Evolutionary conservation across 129 eudicot genomes (phyloP), one percentile per base, ranked within the genome.

Genomic region (Kitagawia praeruptora): DNA sequence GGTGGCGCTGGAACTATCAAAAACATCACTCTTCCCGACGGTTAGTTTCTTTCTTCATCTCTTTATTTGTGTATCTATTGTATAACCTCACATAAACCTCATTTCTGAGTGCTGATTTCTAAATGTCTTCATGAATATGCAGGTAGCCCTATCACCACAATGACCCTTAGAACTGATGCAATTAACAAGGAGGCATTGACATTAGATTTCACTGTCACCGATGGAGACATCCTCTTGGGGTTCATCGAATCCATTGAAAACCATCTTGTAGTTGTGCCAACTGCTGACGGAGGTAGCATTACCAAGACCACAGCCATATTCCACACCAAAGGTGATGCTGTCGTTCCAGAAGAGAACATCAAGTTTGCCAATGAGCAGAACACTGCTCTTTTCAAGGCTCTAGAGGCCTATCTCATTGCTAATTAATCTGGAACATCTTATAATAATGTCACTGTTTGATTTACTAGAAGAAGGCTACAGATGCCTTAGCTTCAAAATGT

Each of bases 1-100:
- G 82, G 82, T 10, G 78, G 82, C 5, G 72, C 14, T 51, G 82
- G 82, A 70, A 71, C 78, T 42, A 53, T 72, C 18, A 72, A 72
- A 49, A 70, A 6, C 0, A 21, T 72, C 42, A 71, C 78, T 38
- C 64, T 80, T 25, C 56, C 34, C 6, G 78, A 72, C 38, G 82
- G 78, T 46, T 67, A 28, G 73, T 67, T 2, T 46, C 15, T 46
- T 46, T 46, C 49, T 45, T 46, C 15, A 46, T 21, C 4, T 21
- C 4, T 48, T 14, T 2, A 13, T 47, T 11, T 48, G 19, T 14
- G 0, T 4, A 3, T 48, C 18, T 48, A 0, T 10, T 12, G 13
- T 9, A 10, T 45, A 11, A 46, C 49, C 11, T 46, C 13, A 46
- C 4, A 46, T 46, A 12, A 10, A 46, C 12, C 49, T 11, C 11